These are phyloP conservation scores for Neurospora cerealis DNA, from an alignment of 495 filamentous ascomycete genomes.

Conservation along the genomic window DNA sequence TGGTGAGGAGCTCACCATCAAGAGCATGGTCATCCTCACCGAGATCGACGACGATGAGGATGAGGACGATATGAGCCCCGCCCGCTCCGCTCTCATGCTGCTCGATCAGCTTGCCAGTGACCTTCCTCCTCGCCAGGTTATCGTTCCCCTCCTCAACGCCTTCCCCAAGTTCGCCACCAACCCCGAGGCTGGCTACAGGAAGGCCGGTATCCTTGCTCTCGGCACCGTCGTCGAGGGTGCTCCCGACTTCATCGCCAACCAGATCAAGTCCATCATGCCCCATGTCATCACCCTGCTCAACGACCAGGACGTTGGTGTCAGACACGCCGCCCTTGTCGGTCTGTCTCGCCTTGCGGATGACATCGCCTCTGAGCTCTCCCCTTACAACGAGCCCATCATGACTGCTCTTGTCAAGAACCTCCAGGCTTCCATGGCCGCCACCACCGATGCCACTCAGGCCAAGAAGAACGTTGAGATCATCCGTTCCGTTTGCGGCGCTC, in stretches of 20 bases:
- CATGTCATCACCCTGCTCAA: slow-evolving; percentile 74
- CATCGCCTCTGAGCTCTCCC: slow-evolving; percentile 75
- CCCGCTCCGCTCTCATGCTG: slow-evolving; percentile 73
- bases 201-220: slow-evolving; percentile 83
- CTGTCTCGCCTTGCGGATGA: slow-evolving; percentile 88
- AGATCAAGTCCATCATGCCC: slow-evolving; percentile 78
- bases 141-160: slow-evolving; percentile 80
- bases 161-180: slow-evolving; percentile 71
- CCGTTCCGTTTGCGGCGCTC: slow-evolving; percentile 78
- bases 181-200: slow-evolving; percentile 63
- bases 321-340: slow-evolving; percentile 75
- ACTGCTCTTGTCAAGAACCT: slow-evolving; percentile 79
- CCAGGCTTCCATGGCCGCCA: slow-evolving; percentile 54
- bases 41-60: slow-evolving; percentile 82
- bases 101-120: slow-evolving; percentile 81
- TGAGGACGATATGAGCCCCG: slow-evolving; percentile 84
- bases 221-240: slow-evolving; percentile 95
- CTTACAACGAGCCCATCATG: slow-evolving; percentile 74
- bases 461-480: slow-evolving; percentile 75
- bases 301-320: slow-evolving; percentile 70
- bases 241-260: slow-evolving; percentile 88
- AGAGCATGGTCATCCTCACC: slow-evolving; percentile 75
- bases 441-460: slow-evolving; percentile 40
- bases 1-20: slow-evolving; percentile 76
- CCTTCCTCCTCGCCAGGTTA: slow-evolving; percentile 86